A percentile compares a stretch with the other conserved stretches of the same genome.
Evolutionary conservation across 495 filamentous ascomycete species (phyloP).

Genomic region (Durotheca rogersii): DNA sequence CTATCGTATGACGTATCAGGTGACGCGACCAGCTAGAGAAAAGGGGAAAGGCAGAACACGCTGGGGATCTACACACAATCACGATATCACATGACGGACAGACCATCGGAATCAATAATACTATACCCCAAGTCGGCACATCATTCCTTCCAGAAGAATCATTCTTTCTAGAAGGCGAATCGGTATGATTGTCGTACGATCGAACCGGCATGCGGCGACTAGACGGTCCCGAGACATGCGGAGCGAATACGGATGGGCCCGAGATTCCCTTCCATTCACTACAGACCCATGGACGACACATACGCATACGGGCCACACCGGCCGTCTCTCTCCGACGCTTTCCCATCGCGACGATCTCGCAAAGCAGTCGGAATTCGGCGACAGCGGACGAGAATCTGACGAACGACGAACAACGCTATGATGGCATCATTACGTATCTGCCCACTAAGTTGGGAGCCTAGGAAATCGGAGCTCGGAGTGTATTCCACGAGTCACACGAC

Average conservation of each 20-base stretch:
- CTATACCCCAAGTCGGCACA: not conserved
- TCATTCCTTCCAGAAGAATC: not conserved
- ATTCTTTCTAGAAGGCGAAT: not conserved
- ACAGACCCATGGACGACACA: not conserved
- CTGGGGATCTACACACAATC: not conserved
- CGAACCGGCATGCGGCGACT: not conserved
- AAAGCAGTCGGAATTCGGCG: too few species aligned
- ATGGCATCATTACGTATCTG: too few species aligned
- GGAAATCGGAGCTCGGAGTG: too few species aligned
- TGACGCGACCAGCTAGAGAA: not conserved
- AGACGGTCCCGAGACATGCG: not conserved
- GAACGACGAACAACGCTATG: too few species aligned
- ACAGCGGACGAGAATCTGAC: too few species aligned
- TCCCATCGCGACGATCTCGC: not conserved
- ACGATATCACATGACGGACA: not conserved
- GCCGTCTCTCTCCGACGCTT: not conserved
- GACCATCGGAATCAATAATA: not conserved
- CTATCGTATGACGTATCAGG: conserved; percentile 4
- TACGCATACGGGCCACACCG: not conserved
- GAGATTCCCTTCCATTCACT: not conserved
- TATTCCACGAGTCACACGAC: too few species aligned
- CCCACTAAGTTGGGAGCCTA: too few species aligned
- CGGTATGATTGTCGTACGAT: not conserved
- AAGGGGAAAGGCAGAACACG: not conserved
- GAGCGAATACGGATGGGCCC: not conserved